Evolutionary conservation across 768 basidiomycete species (phyloP).

Genomic region (Hygrocybe punicea): DNA sequence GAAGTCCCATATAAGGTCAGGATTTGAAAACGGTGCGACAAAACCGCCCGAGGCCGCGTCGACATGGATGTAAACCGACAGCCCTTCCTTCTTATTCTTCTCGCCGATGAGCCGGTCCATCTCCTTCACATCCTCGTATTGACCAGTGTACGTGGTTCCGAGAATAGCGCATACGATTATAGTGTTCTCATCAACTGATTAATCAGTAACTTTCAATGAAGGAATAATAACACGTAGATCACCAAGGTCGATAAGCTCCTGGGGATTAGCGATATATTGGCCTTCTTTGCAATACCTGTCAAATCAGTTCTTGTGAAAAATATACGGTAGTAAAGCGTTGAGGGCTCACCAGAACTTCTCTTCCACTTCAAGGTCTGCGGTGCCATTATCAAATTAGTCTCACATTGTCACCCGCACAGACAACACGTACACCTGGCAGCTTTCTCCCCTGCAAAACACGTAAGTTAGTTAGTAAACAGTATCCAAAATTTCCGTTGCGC

Average conservation of each 20-base stretch:
- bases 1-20: constrained; percentile 56
- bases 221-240: not conserved
- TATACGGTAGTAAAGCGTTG: constrained; percentile 43
- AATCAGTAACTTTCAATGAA: not conserved
- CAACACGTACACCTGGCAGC: constrained; percentile 46
- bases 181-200: constrained; percentile 55
- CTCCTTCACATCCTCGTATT: constrained; percentile 56
- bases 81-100: constrained; percentile 51
- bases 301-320: constrained; percentile 53
- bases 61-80: constrained; percentile 63
- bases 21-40: constrained; percentile 61
- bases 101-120: constrained; percentile 57
- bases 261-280: not conserved
- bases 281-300: constrained; percentile 27
- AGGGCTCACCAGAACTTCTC: constrained; percentile 47
- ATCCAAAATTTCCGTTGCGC: not conserved
- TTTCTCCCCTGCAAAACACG: constrained; percentile 53
- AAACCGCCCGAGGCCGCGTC: constrained; percentile 64
- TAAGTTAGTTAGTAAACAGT: not conserved
- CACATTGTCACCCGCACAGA: not conserved
- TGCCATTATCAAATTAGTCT: constrained; percentile 4
- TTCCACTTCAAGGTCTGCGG: constrained; percentile 60
- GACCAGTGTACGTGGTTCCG: constrained; percentile 57
- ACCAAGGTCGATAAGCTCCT: constrained; percentile 2
- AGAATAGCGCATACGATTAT: constrained; percentile 62